Evolutionary conservation across 495 filamentous ascomycete genomes (phyloP).

Genomic region (Tuber brumale): DNA sequence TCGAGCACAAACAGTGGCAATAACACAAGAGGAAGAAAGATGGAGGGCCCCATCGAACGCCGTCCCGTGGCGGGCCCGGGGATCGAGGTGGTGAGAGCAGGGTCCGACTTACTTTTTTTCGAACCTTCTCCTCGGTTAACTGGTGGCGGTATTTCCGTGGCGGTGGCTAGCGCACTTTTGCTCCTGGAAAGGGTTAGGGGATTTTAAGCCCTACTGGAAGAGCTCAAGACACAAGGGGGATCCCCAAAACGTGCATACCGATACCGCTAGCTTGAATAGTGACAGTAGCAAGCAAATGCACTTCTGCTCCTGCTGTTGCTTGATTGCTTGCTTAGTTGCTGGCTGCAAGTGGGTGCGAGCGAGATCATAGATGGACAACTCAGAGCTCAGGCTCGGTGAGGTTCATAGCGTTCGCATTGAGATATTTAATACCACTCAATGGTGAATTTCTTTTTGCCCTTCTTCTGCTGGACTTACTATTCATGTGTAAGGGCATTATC

Average conservation of each 20-base stretch:
- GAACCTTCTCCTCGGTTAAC: neutral
- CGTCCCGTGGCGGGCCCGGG: neutral
- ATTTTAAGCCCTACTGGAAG: neutral
- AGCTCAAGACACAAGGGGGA: neutral
- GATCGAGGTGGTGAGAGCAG: neutral
- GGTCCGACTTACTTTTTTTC: neutral
- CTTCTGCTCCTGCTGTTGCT: neutral
- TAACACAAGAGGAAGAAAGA: neutral
- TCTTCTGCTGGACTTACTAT: neutral
- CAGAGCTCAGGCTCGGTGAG: neutral
- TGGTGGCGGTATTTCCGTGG: neutral
- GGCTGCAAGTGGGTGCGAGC: neutral
- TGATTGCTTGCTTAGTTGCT: neutral
- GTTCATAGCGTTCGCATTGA: neutral
- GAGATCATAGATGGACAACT: constrained; percentile 1
- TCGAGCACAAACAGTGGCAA: neutral
- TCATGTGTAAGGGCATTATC: neutral
- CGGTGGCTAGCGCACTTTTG: neutral
- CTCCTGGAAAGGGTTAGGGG: neutral
- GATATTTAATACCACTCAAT: neutral
- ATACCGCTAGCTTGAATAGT: neutral
- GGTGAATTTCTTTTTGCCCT: neutral
- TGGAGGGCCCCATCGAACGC: neutral
- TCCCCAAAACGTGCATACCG: neutral
- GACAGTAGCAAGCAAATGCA: neutral